These are phyloP conservation scores for Chaetomium olivaceum DNA, from an alignment of 2,329 filamentous ascomycete genomes.

Conservation along the genomic window DNA sequence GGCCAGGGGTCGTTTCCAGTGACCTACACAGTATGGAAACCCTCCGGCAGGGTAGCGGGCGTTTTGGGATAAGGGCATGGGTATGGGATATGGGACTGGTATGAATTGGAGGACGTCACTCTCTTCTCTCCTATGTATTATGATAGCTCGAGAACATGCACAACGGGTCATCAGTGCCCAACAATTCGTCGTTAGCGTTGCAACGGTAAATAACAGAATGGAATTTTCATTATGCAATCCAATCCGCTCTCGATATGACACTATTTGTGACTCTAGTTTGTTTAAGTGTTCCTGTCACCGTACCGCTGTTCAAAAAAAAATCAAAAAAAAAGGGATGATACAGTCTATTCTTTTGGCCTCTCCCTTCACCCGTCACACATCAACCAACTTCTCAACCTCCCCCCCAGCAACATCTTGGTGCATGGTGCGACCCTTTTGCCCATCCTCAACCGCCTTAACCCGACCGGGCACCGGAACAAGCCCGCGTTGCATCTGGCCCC, in stretches of 20 bases:
- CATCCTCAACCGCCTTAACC: background rate
- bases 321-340: background rate
- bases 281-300: too few relatives aligned
- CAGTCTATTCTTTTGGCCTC: background rate
- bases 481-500: background rate
- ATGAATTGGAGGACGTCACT: conserved; percentile 8
- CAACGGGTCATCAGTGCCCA: conserved; percentile 5
- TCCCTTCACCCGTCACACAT: conserved; percentile 15
- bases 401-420: background rate
- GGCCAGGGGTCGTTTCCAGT: conserved; percentile 24
- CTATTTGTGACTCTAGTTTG: too few relatives aligned
- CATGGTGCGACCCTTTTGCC: background rate
- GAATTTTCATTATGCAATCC: background rate
- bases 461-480: background rate
- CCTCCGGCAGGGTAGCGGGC: background rate
- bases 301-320: background rate
- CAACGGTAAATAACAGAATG: background rate
- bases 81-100: background rate
- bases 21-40: background rate
- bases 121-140: conserved; percentile 15
- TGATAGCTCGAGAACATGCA: background rate
- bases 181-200: background rate
- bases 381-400: conserved; percentile 19
- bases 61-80: conserved; percentile 4
- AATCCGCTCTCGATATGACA: background rate